These are phyloP conservation scores for Pleurotus pulmonarius DNA, from an alignment of 768 basidiomycete species.

Conservation along the genomic window DNA sequence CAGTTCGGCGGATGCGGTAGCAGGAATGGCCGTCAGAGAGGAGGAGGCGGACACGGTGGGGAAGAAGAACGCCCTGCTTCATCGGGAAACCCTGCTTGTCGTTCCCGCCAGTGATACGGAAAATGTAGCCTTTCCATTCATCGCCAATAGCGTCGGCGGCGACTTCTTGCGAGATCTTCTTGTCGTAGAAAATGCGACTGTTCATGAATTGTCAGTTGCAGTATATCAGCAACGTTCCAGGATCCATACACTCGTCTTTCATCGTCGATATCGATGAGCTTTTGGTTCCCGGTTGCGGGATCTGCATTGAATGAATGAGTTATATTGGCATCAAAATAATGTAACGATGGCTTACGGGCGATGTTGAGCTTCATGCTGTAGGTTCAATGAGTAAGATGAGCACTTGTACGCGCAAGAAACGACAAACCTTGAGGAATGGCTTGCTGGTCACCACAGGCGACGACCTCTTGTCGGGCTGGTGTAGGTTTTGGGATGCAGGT, in stretches of 20 bases:
- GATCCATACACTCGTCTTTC: conserved; percentile 74
- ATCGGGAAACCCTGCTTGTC: conserved; percentile 99
- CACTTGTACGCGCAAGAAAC: conserved; percentile 8
- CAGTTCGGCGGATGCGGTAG: conserved; percentile 87
- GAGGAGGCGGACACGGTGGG: conserved; percentile 89
- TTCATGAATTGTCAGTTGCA: background rate
- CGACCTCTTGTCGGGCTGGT: conserved; percentile 36
- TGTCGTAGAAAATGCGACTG: conserved; percentile 95
- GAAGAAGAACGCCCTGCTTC: conserved; percentile 98
- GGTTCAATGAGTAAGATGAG: background rate
- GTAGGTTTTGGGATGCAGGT: conserved; percentile 19
- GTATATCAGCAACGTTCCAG: background rate
- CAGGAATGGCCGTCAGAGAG: conserved; percentile 97
- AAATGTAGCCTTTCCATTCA: conserved; percentile 95
- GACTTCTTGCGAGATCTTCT: conserved; percentile 95
- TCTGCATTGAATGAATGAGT: conserved; percentile 41
- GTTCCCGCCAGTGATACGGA: conserved; percentile 97
- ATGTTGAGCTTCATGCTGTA: conserved; percentile 95
- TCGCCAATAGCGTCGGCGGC: conserved; percentile 87
- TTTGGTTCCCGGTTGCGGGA: conserved; percentile 97
- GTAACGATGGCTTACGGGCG: conserved; percentile 63
- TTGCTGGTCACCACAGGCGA: conserved; percentile 39
- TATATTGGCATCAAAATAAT: conserved; percentile 10
- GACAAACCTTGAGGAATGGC: conserved; percentile 28
- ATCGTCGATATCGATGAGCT: conserved; percentile 91